Evolutionary conservation across 2,329 filamentous ascomycete species (phyloP).

Genomic region (Aspergillus hiratsukae): DNA sequence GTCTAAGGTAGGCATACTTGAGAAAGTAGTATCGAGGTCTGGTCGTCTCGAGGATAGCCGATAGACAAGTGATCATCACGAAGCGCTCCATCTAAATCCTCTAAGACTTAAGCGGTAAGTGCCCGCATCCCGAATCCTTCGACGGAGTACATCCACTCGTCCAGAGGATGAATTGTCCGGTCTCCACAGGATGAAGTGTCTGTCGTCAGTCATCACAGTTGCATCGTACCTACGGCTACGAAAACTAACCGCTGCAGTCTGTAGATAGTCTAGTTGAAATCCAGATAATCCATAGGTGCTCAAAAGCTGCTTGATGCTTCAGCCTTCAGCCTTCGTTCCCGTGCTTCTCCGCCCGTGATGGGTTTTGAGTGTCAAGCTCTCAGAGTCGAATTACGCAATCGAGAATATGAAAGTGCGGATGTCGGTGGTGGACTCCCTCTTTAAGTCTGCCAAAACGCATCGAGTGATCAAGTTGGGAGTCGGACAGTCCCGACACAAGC

Average conservation of each 20-base stretch:
- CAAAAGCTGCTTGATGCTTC: constrained; percentile 6
- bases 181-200: not conserved
- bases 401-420: no score
- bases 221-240: not conserved
- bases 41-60: no score
- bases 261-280: not conserved
- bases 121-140: no score
- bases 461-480: not conserved
- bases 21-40: not conserved
- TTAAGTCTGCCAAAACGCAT: not conserved
- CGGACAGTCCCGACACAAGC: not conserved
- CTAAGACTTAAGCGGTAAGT: not conserved
- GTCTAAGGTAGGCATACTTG: not conserved
- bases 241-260: not conserved
- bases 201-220: not conserved
- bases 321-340: constrained; percentile 9
- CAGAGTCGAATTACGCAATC: no score
- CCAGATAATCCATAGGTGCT: not conserved
- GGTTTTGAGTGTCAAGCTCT: not conserved
- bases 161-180: not conserved
- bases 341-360: constrained; percentile 1
- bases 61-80: not conserved
- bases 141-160: not conserved
- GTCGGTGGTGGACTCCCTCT: not conserved
- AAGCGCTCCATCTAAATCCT: not conserved